phyloP scores from a whole-genome alignment of 2,329 filamentous ascomycete species.

The Diaporthe eres region DNA sequence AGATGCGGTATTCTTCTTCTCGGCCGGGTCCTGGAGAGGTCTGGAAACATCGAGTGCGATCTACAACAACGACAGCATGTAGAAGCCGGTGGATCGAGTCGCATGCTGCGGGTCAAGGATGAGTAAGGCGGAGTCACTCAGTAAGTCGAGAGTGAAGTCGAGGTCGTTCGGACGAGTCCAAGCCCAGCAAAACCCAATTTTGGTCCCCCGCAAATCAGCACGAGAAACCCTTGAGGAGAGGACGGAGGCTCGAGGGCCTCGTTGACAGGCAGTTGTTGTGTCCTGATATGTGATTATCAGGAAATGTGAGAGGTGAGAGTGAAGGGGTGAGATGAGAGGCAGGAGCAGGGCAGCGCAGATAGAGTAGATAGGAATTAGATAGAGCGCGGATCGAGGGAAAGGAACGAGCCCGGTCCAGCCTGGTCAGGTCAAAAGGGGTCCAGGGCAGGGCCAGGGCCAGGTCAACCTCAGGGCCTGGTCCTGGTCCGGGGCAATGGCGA shows the following conservation, averaged over 20 bases:
- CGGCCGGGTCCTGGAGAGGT: conserved; percentile 5
- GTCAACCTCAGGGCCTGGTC: conserved; percentile 3
- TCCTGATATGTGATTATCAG: conserved; percentile 10
- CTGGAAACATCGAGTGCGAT: conserved; percentile 36
- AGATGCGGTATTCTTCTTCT: conserved; percentile 28
- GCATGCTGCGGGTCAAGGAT: conserved; percentile 24
- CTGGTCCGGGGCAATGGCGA: conserved; percentile 29
- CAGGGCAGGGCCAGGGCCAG: conserved; percentile 22
- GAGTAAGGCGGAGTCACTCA: not conserved
- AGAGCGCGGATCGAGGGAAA: conserved; percentile 26
- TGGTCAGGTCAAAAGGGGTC: conserved; percentile 25
- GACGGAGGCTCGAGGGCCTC: not conserved
- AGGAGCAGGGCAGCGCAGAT: conserved; percentile 6
- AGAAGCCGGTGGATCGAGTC: conserved; percentile 17
- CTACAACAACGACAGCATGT: conserved; percentile 13
- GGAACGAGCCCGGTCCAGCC: not conserved
- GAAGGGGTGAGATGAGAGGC: conserved; percentile 8
- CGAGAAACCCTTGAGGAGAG: not conserved
- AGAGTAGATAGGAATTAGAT: conserved; percentile 8
- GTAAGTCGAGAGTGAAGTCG: not conserved
- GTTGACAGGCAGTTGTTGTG: not conserved
- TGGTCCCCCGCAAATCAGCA: not conserved
- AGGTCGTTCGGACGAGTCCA: not conserved
- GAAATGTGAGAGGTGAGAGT: conserved; percentile 16
- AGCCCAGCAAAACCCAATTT: not conserved